Evolutionary conservation across 176 grass and related monocot species (phyloP).

Genomic region (Aegilops sharonensis): DNA sequence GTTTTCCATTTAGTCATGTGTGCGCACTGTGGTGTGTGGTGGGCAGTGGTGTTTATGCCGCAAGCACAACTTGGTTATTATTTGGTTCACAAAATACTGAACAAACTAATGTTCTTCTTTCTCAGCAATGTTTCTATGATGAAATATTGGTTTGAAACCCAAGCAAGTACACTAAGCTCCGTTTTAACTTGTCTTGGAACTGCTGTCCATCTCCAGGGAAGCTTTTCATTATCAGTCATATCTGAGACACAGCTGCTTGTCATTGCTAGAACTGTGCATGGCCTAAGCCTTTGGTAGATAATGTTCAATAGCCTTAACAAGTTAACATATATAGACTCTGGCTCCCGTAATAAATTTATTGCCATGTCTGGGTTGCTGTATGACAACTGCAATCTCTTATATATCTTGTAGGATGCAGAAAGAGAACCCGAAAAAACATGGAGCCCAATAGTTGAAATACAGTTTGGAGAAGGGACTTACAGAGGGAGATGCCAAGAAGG

Average conservation of each 20-base stretch:
- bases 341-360: background rate
- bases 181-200: background rate
- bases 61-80: background rate
- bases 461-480: constrained; percentile 80
- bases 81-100: background rate
- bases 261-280: constrained; percentile 5
- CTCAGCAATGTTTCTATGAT: background rate
- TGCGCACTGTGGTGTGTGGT: too few relatives aligned
- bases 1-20: too few relatives aligned
- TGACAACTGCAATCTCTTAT: constrained; percentile 16
- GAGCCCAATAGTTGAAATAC: constrained; percentile 77
- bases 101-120: background rate
- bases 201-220: background rate
- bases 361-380: background rate
- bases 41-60: too few relatives aligned
- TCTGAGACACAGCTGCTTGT: background rate
- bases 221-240: background rate
- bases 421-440: constrained; percentile 90
- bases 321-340: background rate
- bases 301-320: background rate
- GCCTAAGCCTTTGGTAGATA: constrained; percentile 11
- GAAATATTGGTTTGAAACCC: background rate
- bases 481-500: constrained; percentile 92
- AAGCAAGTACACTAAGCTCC: background rate
- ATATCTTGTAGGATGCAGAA: constrained; percentile 71